A percentile compares a stretch with the other conserved stretches of the same genome.
Conservation (phyloP, 306 rosid genomes). For the Fagus sylvatica region DNA sequence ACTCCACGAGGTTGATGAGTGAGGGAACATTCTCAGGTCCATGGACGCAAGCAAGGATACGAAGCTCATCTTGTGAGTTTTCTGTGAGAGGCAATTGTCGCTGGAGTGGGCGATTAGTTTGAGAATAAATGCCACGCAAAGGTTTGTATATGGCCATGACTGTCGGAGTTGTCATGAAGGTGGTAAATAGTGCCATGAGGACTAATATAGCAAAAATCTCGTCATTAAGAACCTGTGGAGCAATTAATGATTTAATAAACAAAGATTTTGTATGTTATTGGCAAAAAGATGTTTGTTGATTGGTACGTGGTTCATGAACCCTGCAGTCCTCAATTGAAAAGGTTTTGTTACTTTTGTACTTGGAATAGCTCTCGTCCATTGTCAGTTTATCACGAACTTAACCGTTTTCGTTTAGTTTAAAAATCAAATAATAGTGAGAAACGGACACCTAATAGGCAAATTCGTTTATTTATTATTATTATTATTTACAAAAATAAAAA, state of each 20-base stretch:
- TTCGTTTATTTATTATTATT: too few species aligned
- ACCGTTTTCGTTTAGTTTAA: too few species aligned
- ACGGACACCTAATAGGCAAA: too few species aligned
- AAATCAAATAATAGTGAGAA: too few species aligned
- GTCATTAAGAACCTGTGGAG: conserved; percentile 36
- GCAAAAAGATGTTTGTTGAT: neutral
- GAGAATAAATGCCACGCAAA: conserved; percentile 5
- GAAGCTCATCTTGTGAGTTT: conserved; percentile 24
- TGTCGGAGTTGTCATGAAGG: conserved; percentile 46
- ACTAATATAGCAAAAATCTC: conserved; percentile 43
- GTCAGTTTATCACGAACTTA: too few species aligned
- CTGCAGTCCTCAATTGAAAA: too few species aligned
- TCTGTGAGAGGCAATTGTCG: conserved; percentile 12
- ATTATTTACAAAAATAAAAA: too few species aligned
- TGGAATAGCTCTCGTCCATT: too few species aligned
- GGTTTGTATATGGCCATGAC: conserved; percentile 40
- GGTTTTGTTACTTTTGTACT: too few species aligned
- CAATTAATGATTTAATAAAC: neutral
- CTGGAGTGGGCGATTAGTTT: neutral
- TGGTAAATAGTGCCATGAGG: conserved; percentile 49
- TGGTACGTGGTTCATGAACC: too few species aligned
- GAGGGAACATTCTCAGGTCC: conserved; percentile 34
- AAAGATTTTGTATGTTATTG: neutral
- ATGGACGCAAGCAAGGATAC: conserved; percentile 47
- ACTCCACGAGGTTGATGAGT: conserved; percentile 35